A percentile compares a stretch with the other conserved stretches of the same genome.
These are phyloP conservation scores for Lodderomyces jiufengensis DNA, from an alignment of 1,139 yeast genomes.

Conservation along the genomic window DNA sequence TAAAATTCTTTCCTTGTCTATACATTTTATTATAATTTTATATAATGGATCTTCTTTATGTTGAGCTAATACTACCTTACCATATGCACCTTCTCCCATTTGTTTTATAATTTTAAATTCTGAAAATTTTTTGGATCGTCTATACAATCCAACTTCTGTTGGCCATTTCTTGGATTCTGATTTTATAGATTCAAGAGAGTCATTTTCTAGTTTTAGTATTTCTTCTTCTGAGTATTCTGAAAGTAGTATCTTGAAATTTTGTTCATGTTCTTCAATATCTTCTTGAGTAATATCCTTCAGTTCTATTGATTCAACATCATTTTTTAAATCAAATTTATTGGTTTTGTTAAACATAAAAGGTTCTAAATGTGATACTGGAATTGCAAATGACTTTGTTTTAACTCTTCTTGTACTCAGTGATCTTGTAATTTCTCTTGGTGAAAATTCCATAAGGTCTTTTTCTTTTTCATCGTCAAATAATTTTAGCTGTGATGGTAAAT, in stretches of 20 bases:
- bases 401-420: conserved; percentile 37
- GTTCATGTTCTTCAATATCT: background rate
- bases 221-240: conserved; percentile 34
- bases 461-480: conserved; percentile 38
- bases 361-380: conserved; percentile 15
- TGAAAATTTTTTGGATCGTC: conserved; percentile 62
- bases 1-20: conserved; percentile 84
- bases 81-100: conserved; percentile 97
- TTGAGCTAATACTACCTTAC: conserved; percentile 80
- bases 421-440: conserved; percentile 33
- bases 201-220: conserved; percentile 43
- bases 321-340: conserved; percentile 1
- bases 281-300: conserved; percentile 5
- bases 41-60: conserved; percentile 61
- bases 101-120: conserved; percentile 71
- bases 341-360: conserved; percentile 5
- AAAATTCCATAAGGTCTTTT: conserved; percentile 31
- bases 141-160: conserved; percentile 50
- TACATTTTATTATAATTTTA: conserved; percentile 78
- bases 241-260: conserved; percentile 3
- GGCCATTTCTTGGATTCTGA: conserved; percentile 49
- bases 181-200: conserved; percentile 33
- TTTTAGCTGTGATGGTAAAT: conserved; percentile 56
- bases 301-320: conserved; percentile 5
- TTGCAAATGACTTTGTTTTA: conserved; percentile 24